Percentiles rank a stretch among this genome's conserved stretches.
Evolutionary conservation across 2,329 filamentous ascomycete species (phyloP).

Genomic region (Epicoccum sorghinum): DNA sequence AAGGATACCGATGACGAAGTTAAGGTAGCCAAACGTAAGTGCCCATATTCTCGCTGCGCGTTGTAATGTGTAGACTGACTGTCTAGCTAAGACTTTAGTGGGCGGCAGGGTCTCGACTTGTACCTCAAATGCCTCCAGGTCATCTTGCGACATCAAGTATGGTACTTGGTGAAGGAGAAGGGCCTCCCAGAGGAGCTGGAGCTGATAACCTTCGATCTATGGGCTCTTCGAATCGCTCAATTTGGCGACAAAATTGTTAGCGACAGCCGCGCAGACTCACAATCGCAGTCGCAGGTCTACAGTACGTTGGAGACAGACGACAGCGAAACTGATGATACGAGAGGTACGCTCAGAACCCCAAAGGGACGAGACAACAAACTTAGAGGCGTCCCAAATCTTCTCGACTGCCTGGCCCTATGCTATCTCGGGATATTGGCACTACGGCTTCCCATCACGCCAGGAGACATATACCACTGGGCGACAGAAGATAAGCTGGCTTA

Average conservation of each 20-base stretch:
- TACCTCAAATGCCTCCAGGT: constrained; percentile 86
- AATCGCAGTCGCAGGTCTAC: constrained; percentile 60
- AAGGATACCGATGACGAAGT: constrained; percentile 58
- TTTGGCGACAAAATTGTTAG: constrained; percentile 55
- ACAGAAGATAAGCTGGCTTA: constrained; percentile 73
- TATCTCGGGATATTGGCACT: constrained; percentile 80
- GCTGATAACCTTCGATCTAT: constrained; percentile 80
- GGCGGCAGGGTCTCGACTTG: constrained; percentile 73
- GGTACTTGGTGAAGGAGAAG: constrained; percentile 72
- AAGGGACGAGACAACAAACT: constrained; percentile 55
- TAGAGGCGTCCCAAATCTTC: constrained; percentile 65
- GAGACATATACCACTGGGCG: constrained; percentile 73
- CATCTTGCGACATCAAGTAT: constrained; percentile 79
- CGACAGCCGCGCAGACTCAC: constrained; percentile 43
- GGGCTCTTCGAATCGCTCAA: constrained; percentile 73
- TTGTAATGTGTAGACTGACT: constrained; percentile 16
- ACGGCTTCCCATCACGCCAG: constrained; percentile 75
- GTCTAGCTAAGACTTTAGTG: constrained; percentile 61
- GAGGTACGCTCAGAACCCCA: constrained; percentile 14
- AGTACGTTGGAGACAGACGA: constrained; percentile 61
- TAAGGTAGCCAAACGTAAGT: constrained; percentile 21
- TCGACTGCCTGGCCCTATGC: constrained; percentile 78
- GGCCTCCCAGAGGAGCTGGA: constrained; percentile 76
- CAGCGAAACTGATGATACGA: constrained; percentile 47
- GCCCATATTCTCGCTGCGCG: neutral